Base-by-base conservation (phyloP, 2,329 filamentous ascomycete genomes). In the Geosmithia flava region DNA sequence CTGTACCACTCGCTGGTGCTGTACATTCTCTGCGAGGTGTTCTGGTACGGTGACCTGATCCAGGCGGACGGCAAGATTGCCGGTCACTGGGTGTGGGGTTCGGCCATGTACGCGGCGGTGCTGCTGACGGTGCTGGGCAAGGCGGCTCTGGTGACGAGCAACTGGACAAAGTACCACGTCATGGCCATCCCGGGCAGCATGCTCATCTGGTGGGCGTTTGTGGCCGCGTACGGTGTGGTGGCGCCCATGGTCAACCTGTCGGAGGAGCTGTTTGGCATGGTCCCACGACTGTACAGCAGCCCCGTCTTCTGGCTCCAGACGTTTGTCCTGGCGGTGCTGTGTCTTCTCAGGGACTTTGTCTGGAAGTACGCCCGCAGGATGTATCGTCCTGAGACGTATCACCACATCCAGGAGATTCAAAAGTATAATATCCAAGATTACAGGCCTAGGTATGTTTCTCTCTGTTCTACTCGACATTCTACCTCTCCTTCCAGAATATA, bases 381-480 rank as follows among this genome's bases (percentile, higher is more conserved):
- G 89, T 98, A 97, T 69, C 84, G 83, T 56, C 93, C 93, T 20
- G 86, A 96, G 68, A 82, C 87, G 42, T 98, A 98, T 61, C 93
- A 98, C 58, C 93, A 98, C 64, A 93, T 98, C 53, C 93, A 98
- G 67, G 93, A 98, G 70, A 98, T 98, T 57, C 93, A 98, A 67
- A 98, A 98, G 69, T 98, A 97, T 71, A 98, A 98, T 59, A 95
- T 98, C 51, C 93, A 98, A 69, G 93, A 98, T 69, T 98, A 98
- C 68, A 77, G 93, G 61, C 93, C 93, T 52, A 83, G 93, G 87
- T 90, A 77, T 56, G 76, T 72, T 10, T 17, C 6, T 7, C 41
- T 3, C 39, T 40, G 30, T 48, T 27, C 49, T 10, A 33, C 30
- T 40, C 29, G 13, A 17, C 51, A 45, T 44, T 37, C 10, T 13